These are phyloP conservation scores for Calendula officinalis DNA, from an alignment of 129 eudicot species.

Conservation along the genomic window DNA sequence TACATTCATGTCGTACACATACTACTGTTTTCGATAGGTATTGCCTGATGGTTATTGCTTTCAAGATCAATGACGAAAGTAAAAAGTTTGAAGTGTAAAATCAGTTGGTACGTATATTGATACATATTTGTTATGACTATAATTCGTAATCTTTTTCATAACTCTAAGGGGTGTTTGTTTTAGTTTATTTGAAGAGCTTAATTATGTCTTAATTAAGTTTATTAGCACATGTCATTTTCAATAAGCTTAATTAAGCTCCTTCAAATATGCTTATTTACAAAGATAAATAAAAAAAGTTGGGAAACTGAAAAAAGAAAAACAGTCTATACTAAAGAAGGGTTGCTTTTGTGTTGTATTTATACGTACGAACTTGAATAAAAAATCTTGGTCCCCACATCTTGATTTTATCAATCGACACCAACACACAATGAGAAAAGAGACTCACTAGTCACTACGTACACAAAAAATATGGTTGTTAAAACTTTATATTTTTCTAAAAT, in stretches of 20 bases:
- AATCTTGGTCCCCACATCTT: slow-evolving; percentile 48
- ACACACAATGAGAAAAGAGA: no score
- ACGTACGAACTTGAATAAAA: slow-evolving; percentile 31
- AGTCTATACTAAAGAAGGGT: slow-evolving; percentile 34
- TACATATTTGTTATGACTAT: no score
- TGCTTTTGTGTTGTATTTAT: slow-evolving; percentile 54
- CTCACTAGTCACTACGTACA: slow-evolving; percentile 9
- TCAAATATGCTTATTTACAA: background rate
- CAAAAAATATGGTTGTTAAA: background rate
- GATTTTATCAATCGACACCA: slow-evolving; percentile 39
- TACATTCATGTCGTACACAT: background rate
- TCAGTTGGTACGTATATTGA: no score
- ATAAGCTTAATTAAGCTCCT: no score
- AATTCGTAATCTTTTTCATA: no score
- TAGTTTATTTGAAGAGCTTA: no score
- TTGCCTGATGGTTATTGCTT: background rate
- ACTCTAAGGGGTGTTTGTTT: no score
- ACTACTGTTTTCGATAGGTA: background rate
- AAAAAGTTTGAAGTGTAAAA: no score
- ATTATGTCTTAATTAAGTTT: no score
- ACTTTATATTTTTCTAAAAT: no score
- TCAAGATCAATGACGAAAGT: background rate
- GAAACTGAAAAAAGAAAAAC: slow-evolving; percentile 6
- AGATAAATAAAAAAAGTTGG: background rate
- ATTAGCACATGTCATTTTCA: no score